Base-by-base conservation (phyloP, 306 rosid species). In the Ceratonia siliqua region DNA sequence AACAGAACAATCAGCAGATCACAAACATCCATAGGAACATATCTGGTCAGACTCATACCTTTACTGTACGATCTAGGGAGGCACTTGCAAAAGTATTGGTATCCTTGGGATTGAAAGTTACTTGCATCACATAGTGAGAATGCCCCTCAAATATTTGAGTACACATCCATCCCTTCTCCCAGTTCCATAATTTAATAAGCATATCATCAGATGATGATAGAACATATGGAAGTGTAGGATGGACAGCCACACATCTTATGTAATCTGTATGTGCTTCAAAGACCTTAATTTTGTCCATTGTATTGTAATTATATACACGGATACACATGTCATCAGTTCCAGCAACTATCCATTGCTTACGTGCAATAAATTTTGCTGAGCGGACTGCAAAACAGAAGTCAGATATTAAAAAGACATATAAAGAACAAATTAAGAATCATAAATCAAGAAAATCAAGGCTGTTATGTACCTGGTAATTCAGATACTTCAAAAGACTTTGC, bases 91-190 rank as follows among this genome's bases (percentile, higher is more conserved):
- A 88, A 48, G 88, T 88, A 73, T 85, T 85, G 43, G 87, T 88
- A 63, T 88, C 90, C 80, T 88, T 88, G 3, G 92, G 92, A 68
- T 88, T 83, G 71, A 88, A 88, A 6, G 92, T 82, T 28, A 88
- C 88, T 88, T 88, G 92, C 92, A 88, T 88, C 73, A 88, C 90
- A 81, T 88, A 88, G 73, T 88, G 92, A 12, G 90, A 88, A 77
- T 88, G 92, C 50, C 90, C 92, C 79, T 85, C 90, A 81, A 85
- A 88, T 75, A 85, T 88, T 68, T 88, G 92, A 64, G 90, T 81
- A 49, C 92, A 88, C 43, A 71, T 57, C 92, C 92, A 88, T 48
- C 92, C 90, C 78, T 85, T 86, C 50, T 86, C 89, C 93, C 90
- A 88, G 78, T 86, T 87, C 93, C 93, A 88, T 11, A 86, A 86